Evolutionary conservation across 2,329 filamentous ascomycete species (phyloP), one percentile per base, ranked within the genome.

Genomic region (Arthroderma sp.): DNA sequence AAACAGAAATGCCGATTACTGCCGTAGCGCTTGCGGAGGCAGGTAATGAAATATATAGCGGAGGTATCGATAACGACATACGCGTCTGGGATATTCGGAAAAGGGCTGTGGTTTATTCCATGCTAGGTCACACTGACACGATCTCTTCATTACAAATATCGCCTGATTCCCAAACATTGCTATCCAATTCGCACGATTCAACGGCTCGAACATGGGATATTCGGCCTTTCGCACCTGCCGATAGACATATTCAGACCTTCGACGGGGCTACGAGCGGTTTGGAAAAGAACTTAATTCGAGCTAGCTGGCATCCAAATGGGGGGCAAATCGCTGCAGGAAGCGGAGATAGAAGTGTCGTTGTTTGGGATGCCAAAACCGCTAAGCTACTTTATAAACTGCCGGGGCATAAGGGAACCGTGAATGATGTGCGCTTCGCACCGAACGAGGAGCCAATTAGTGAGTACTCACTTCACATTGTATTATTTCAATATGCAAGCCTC

Each of bases 161-260:
- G 2, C 89, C 91, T 0, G 89, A 98, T 61, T 84, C 85, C 34
- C 88, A 95, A 62, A 83, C 83, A 0, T 73, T 98, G 3, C 70
- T 95, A 3, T 96, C 89, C 2, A 91, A 94, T 57, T 82, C 86
- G 5, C 91, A 95, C 72, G 91, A 98, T 63, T 87, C 84, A 15
- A 94, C 89, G 0, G 91, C 88, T 33, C 77, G 85, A 56, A 95
- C 88, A 11, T 98, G 91, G 91, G 89, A 98, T 60, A 84, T 98
- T 43, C 76, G 89, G 53, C 89, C 91, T 0, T 98, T 96, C 65
- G 89, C 91, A 5, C 86, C 91, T 0, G 79, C 82, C 0, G 84
- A 95, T 60, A 75, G 91, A 52, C 80, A 85, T 48, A 78, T 96
- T 48, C 78, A 79, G 57, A 94, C 85, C 0, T 94, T 91, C 61